Evolutionary conservation across 2,329 filamentous ascomycete species (phyloP).

Genomic region (Alternaria tenuissima): DNA sequence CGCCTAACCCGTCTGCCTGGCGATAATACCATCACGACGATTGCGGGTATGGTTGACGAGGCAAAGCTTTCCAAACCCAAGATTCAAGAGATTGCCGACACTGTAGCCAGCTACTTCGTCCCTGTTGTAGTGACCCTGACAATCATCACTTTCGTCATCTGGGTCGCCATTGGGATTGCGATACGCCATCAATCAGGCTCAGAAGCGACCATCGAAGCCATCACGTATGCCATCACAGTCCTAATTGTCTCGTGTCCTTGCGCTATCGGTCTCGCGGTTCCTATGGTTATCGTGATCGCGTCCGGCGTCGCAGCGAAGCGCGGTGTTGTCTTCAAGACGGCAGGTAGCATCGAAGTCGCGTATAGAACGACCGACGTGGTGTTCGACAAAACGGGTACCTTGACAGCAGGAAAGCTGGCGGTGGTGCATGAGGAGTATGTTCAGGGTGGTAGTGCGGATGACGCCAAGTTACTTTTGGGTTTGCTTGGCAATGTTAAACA

Average conservation of each 20-base stretch:
- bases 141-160: slow-evolving; percentile 67
- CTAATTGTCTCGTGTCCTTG: slow-evolving; percentile 83
- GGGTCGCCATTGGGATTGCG: slow-evolving; percentile 66
- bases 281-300: slow-evolving; percentile 80
- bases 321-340: slow-evolving; percentile 76
- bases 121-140: slow-evolving; percentile 69
- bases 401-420: slow-evolving; percentile 66
- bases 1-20: slow-evolving; percentile 68
- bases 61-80: slow-evolving; percentile 74
- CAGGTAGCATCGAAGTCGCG: slow-evolving; percentile 68
- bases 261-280: slow-evolving; percentile 76
- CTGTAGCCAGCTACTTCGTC: slow-evolving; percentile 73
- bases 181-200: slow-evolving; percentile 50
- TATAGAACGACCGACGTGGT: slow-evolving; percentile 71
- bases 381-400: slow-evolving; percentile 82
- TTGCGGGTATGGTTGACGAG: slow-evolving; percentile 75
- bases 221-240: slow-evolving; percentile 76
- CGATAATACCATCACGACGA: slow-evolving; percentile 75
- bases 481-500: slow-evolving; percentile 58
- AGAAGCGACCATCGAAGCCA: slow-evolving; percentile 65
- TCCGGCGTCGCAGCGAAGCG: slow-evolving; percentile 69
- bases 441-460: slow-evolving; percentile 4
- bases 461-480: slow-evolving; percentile 31
- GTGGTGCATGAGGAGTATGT: slow-evolving; percentile 46
- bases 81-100: slow-evolving; percentile 73